A percentile compares a stretch with the other conserved stretches of the same genome.
These are phyloP conservation scores for Cystofilobasidium bisporidii DNA, from an alignment of 768 basidiomycete species.

Conservation along the genomic window DNA sequence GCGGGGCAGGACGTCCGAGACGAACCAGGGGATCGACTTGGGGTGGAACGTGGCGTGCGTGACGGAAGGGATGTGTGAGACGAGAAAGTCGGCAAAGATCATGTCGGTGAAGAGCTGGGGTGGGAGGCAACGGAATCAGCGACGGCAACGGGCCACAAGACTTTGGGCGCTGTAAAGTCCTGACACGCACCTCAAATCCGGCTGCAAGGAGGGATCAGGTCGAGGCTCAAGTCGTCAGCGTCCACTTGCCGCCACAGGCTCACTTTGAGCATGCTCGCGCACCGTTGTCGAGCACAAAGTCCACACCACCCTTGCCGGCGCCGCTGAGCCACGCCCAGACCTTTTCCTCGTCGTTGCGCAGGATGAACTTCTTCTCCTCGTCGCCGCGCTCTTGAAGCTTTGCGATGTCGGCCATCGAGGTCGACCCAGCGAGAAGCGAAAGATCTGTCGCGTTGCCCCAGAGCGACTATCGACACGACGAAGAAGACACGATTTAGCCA, in stretches of 20 bases:
- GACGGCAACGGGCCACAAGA: background rate
- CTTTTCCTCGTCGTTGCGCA: conserved; percentile 67
- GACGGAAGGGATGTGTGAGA: conserved; percentile 77
- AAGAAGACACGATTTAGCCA: too few species aligned
- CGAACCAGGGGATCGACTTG: conserved; percentile 94
- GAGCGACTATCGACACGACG: conserved; percentile 27
- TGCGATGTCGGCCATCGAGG: conserved; percentile 67
- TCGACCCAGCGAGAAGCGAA: conserved; percentile 66
- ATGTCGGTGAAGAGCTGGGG: conserved; percentile 80
- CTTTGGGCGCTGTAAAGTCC: background rate
- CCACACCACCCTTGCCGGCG: conserved; percentile 45
- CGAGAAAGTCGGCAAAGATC: conserved; percentile 66
- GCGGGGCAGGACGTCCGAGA: conserved; percentile 80
- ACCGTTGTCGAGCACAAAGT: conserved; percentile 91
- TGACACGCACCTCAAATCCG: conserved; percentile 66
- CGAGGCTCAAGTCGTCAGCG: too few species aligned
- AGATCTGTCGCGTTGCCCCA: conserved; percentile 97
- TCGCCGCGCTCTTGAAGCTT: conserved; percentile 70
- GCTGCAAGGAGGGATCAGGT: conserved; percentile 45
- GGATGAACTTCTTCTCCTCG: conserved; percentile 65
- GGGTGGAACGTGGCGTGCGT: conserved; percentile 82
- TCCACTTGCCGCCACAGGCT: too few species aligned
- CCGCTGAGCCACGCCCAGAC: conserved; percentile 60
- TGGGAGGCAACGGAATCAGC: background rate
- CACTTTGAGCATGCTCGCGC: conserved; percentile 26